Conservation (phyloP, 2,329 filamentous ascomycete genomes). For the Penicillium sp. region DNA sequence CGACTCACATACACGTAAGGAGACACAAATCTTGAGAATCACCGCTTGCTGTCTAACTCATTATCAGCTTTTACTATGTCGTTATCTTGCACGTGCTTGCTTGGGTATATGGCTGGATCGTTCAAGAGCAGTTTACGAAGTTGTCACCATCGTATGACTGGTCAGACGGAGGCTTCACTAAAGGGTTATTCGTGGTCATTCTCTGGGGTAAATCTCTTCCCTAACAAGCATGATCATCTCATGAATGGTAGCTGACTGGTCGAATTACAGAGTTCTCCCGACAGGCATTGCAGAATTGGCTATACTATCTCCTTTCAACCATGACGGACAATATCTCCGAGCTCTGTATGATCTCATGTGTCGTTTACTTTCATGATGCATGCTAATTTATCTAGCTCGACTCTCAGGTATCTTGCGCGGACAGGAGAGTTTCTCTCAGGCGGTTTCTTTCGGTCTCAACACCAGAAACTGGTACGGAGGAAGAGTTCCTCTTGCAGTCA, state of each 20-base stretch:
- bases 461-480: constrained; percentile 45
- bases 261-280: constrained; percentile 41
- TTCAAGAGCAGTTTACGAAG: constrained; percentile 52
- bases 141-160: constrained; percentile 44
- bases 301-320: constrained; percentile 56
- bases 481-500: constrained; percentile 42
- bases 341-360: constrained; percentile 18
- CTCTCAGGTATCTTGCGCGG: constrained; percentile 46
- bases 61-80: constrained; percentile 46
- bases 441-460: constrained; percentile 46
- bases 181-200: constrained; percentile 50
- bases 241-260: neutral
- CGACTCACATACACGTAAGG: constrained; percentile 40
- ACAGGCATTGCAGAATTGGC: constrained; percentile 55
- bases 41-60: neutral
- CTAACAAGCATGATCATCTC: fast-evolving
- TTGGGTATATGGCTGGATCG: constrained; percentile 55
- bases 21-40: too few species aligned
- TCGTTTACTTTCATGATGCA: neutral
- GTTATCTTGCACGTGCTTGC: constrained; percentile 46
- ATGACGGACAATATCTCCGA: constrained; percentile 59
- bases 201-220: constrained; percentile 40
- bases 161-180: constrained; percentile 44
- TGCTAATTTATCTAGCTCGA: constrained; percentile 26
- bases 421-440: constrained; percentile 47